A percentile compares a stretch with the other conserved stretches of the same genome.
These are phyloP conservation scores for Eragrostis nindensis DNA, from an alignment of 176 grass and related monocot species.

Conservation along the genomic window DNA sequence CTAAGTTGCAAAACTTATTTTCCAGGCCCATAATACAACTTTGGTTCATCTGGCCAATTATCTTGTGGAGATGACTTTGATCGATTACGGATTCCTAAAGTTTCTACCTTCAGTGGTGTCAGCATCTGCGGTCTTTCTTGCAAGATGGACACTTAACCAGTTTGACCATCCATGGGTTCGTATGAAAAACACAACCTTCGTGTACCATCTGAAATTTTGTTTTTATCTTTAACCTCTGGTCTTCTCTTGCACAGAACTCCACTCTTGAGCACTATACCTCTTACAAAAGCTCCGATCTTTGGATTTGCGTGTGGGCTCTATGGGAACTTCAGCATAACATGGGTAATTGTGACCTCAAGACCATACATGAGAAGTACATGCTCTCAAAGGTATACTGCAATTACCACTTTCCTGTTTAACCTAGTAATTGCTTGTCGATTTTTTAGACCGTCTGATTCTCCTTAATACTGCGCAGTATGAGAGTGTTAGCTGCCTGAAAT, in stretches of 20 bases:
- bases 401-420: conserved; percentile 4
- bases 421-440: not conserved
- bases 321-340: conserved; percentile 76
- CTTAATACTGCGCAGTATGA: conserved; percentile 53
- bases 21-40: conserved; percentile 49
- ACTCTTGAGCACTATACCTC: conserved; percentile 86
- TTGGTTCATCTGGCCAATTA: conserved; percentile 76
- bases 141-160: conserved; percentile 82
- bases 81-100: conserved; percentile 70
- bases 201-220: conserved; percentile 2
- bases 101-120: conserved; percentile 84
- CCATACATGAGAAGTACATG: conserved; percentile 79
- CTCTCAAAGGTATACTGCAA: conserved; percentile 67
- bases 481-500: conserved; percentile 53
- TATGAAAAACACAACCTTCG: conserved; percentile 2
- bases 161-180: conserved; percentile 81
- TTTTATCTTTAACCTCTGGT: conserved; percentile 17
- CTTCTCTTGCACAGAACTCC: conserved; percentile 53
- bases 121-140: conserved; percentile 84
- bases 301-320: conserved; percentile 50
- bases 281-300: conserved; percentile 72
- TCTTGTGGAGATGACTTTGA: conserved; percentile 78
- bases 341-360: conserved; percentile 55
- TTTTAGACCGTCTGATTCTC: conserved; percentile 5
- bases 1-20: conserved; percentile 33